These are phyloP conservation scores for Cladophialophora carrionii DNA, from an alignment of 2,329 filamentous ascomycete species.

Conservation along the genomic window DNA sequence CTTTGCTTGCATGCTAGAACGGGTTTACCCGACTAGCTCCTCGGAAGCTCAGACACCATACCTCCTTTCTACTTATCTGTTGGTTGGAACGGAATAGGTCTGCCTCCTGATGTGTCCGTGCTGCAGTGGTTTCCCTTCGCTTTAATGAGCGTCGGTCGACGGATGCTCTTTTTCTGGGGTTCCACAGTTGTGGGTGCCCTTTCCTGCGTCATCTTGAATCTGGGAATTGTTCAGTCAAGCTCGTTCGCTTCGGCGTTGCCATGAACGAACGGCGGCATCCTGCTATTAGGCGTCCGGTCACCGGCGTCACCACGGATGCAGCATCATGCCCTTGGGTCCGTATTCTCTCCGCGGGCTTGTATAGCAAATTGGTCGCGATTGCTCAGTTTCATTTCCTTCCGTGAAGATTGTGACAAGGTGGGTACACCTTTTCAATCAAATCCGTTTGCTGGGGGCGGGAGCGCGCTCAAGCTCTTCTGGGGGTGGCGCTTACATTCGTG, in stretches of 20 bases:
- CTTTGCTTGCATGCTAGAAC: not conserved
- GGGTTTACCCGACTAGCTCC: not conserved
- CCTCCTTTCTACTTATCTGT: not conserved
- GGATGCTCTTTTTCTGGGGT: slow-evolving; percentile 46
- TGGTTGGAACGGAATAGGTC: not conserved
- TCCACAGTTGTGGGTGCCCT: slow-evolving; percentile 39
- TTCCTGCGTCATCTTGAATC: slow-evolving; percentile 40
- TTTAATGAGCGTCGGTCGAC: slow-evolving; percentile 45
- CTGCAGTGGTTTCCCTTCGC: slow-evolving; percentile 49
- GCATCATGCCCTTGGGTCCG: slow-evolving; percentile 58
- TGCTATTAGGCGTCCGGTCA: slow-evolving; percentile 60
- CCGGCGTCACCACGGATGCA: slow-evolving; percentile 58
- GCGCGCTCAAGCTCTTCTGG: slow-evolving; percentile 48
- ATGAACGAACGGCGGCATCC: slow-evolving; percentile 50
- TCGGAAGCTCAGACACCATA: not conserved
- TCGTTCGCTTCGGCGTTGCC: slow-evolving; percentile 37
- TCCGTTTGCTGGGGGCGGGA: slow-evolving; percentile 42
- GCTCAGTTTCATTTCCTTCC: slow-evolving; percentile 55
- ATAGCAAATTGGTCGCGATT: slow-evolving; percentile 59
- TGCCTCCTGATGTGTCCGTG: not conserved
- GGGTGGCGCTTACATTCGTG: slow-evolving; percentile 42
- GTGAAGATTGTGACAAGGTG: slow-evolving; percentile 48
- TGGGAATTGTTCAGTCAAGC: slow-evolving; percentile 29
- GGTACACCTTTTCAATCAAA: slow-evolving; percentile 40
- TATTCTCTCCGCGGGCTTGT: slow-evolving; percentile 57